Percentiles rank a stretch among this genome's conserved stretches.
phyloP scores from a whole-genome alignment of 495 filamentous ascomycete species.

The Aspergillus biplanus region DNA sequence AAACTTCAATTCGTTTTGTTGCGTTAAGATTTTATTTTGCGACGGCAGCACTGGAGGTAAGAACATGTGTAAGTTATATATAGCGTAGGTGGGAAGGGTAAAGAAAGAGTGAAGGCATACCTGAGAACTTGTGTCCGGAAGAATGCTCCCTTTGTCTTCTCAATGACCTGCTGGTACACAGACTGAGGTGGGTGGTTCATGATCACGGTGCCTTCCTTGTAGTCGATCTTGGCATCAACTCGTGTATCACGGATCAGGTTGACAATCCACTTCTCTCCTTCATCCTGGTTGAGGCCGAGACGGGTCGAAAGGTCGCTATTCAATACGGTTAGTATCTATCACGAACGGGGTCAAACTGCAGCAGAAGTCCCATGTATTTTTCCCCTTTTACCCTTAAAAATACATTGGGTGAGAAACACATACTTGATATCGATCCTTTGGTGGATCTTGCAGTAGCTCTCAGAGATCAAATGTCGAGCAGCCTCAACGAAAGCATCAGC shows the following conservation, averaged over 20 bases:
- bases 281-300: conserved; percentile 85
- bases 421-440: conserved; percentile 95
- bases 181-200: conserved; percentile 99
- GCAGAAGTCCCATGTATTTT: too few species aligned
- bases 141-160: conserved; percentile 93
- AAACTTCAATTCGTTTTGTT: conserved; percentile 26
- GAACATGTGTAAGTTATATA: conserved; percentile 4
- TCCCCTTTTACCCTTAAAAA: too few species aligned
- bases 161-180: conserved; percentile 98
- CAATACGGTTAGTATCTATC: conserved; percentile 24
- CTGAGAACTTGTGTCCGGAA: conserved; percentile 82
- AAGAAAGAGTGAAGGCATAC: conserved; percentile 28
- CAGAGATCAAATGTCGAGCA: conserved; percentile 93
- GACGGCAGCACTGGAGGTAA: conserved; percentile 43
- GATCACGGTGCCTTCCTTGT: conserved; percentile 95
- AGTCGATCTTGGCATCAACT: conserved; percentile 98
- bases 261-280: conserved; percentile 99
- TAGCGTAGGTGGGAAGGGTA: background rate
- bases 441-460: conserved; percentile 99
- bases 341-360: too few species aligned
- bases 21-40: conserved; percentile 44
- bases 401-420: conserved; percentile 24
- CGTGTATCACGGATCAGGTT: conserved; percentile 97
- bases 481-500: conserved; percentile 92
- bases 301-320: conserved; percentile 81